Conservation (phyloP, 192 early-diverging fungal species). For the Linnemannia exigua region DNA sequence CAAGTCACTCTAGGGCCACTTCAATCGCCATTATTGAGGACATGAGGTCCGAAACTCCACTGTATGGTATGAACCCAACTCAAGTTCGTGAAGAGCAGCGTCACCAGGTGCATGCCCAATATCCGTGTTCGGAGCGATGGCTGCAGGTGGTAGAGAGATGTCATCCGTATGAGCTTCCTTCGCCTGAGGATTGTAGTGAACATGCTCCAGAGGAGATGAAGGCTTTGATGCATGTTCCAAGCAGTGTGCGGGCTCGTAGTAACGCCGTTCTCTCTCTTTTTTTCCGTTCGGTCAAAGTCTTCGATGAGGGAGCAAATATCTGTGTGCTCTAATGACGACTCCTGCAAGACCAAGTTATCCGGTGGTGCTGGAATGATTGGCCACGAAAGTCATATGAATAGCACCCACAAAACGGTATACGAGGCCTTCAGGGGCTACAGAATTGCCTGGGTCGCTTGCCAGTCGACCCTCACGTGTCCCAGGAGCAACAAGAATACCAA, state of each 20-base stretch:
- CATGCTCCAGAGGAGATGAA: neutral
- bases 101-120: neutral
- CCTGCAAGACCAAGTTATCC: neutral
- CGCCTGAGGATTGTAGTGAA: neutral
- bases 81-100: neutral
- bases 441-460: neutral
- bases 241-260: neutral
- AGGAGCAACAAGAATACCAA: neutral
- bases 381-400: neutral
- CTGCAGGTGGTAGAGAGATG: too few species aligned
- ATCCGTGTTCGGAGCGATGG: too few species aligned
- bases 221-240: neutral
- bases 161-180: neutral
- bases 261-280: neutral
- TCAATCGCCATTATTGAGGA: too few species aligned
- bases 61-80: neutral
- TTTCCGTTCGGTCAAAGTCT: neutral
- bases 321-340: neutral
- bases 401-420: neutral
- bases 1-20: too few species aligned
- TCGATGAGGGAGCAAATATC: neutral
- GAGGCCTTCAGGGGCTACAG: neutral
- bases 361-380: neutral
- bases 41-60: too few species aligned
- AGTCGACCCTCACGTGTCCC: neutral